A percentile compares a stretch with the other conserved stretches of the same genome.
phyloP scores from a whole-genome alignment of 495 filamentous ascomycete species.

The Penicillium daleae region DNA sequence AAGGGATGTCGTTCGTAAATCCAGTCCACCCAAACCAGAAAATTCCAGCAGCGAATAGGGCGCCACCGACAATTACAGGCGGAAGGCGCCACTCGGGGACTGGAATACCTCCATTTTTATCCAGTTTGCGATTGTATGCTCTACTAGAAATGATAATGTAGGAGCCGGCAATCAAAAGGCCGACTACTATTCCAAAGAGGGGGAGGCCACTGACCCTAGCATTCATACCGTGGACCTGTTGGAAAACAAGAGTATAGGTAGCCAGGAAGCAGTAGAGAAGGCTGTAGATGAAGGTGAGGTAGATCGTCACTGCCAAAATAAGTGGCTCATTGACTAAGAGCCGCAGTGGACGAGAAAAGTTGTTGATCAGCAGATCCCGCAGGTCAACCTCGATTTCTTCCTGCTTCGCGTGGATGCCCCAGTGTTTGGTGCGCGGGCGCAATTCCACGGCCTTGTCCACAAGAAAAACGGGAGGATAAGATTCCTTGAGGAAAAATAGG shows the following conservation, averaged over 20 bases:
- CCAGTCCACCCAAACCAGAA: constrained; percentile 90
- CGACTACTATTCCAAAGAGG: constrained; percentile 48
- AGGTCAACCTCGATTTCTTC: constrained; percentile 91
- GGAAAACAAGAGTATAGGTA: constrained; percentile 48
- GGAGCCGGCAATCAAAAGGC: constrained; percentile 42
- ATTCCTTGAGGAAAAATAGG: constrained; percentile 77
- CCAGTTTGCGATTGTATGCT: constrained; percentile 62
- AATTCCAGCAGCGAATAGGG: constrained; percentile 72
- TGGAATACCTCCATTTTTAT: constrained; percentile 71
- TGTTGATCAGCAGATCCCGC: constrained; percentile 54
- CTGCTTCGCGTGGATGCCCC: constrained; percentile 94
- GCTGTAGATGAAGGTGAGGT: constrained; percentile 46
- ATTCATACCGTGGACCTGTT: constrained; percentile 43
- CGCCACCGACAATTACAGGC: constrained; percentile 74
- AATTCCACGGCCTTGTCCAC: constrained; percentile 77
- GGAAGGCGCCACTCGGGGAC: constrained; percentile 88
- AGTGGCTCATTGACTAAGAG: constrained; percentile 35
- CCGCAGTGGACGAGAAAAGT: constrained; percentile 37
- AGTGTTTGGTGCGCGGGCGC: constrained; percentile 82
- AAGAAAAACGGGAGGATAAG: constrained; percentile 83
- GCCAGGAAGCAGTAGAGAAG: constrained; percentile 51
- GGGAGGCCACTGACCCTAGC: constrained; percentile 44
- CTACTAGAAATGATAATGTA: constrained; percentile 32
- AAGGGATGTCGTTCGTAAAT: constrained; percentile 69
- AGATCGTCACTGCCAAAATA: constrained; percentile 35